Percentiles rank a stretch among this genome's conserved stretches.
Evolutionary conservation across 2,329 filamentous ascomycete genomes (phyloP).

Genomic region (Fusarium sambucinum): DNA sequence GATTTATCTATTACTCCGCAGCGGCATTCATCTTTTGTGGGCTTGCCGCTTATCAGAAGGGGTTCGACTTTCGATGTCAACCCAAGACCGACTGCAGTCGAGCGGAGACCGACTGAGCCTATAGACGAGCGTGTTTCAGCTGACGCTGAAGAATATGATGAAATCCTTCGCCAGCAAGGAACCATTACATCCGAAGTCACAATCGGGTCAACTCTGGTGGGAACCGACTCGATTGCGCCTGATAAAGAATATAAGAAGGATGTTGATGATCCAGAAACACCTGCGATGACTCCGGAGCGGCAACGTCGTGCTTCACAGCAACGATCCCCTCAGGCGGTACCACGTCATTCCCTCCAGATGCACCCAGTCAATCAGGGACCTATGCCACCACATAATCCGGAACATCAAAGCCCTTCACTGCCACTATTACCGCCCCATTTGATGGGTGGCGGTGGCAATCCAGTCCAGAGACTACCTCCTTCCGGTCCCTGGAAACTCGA

Average conservation of each 20-base stretch:
- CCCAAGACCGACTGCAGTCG: conserved; percentile 50
- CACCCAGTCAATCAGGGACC: conserved; percentile 29
- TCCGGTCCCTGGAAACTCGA: conserved; percentile 66
- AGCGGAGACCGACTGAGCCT: conserved; percentile 51
- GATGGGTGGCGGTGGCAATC: conserved; percentile 49
- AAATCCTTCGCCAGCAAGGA: conserved; percentile 32
- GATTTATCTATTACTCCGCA: conserved; percentile 49
- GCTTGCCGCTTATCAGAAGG: conserved; percentile 69
- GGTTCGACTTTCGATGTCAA: conserved; percentile 67
- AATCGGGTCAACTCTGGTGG: conserved; percentile 37
- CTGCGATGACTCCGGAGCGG: conserved; percentile 12
- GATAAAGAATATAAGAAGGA: conserved; percentile 38
- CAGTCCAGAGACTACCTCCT: conserved; percentile 57
- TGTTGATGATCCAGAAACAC: conserved; percentile 11
- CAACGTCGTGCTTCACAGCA: conserved; percentile 23
- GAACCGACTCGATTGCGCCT: conserved; percentile 33
- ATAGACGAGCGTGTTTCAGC: conserved; percentile 51
- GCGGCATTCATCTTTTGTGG: conserved; percentile 65
- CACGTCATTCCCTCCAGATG: conserved; percentile 41
- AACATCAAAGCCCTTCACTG: conserved; percentile 31
- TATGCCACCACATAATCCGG: conserved; percentile 23
- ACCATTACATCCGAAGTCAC: conserved; percentile 40
- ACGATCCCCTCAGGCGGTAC: conserved; percentile 9
- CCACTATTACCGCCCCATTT: conserved; percentile 45
- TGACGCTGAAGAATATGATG: conserved; percentile 49